phyloP scores from a whole-genome alignment of 495 filamentous ascomycete species.

The Lophiostoma macrostomum region DNA sequence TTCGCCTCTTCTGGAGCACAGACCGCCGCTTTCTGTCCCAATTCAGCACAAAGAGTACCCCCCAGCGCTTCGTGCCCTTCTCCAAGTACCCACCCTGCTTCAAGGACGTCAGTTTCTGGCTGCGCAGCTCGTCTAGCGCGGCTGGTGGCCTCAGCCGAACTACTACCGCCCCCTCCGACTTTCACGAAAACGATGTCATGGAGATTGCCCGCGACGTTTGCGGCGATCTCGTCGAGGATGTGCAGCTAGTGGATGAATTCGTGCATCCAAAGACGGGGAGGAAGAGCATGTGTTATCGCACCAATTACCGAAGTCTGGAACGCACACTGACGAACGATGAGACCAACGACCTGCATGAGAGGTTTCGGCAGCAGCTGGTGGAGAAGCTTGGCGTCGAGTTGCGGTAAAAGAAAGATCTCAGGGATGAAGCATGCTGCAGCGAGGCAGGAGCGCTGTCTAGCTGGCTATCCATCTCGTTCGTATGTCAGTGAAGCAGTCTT shows the following conservation, averaged over 20 bases:
- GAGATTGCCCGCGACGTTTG: slow-evolving; percentile 79
- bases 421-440: not conserved
- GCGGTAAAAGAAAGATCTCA: slow-evolving; percentile 48
- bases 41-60: slow-evolving; percentile 53
- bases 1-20: slow-evolving; percentile 92
- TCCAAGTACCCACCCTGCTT: slow-evolving; percentile 83
- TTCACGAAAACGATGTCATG: slow-evolving; percentile 97
- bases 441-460: not conserved
- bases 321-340: slow-evolving; percentile 79
- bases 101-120: slow-evolving; percentile 94
- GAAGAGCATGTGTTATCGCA: slow-evolving; percentile 84
- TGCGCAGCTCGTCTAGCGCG: slow-evolving; percentile 42
- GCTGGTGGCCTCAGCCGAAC: slow-evolving; percentile 15
- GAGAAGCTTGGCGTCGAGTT: slow-evolving; percentile 75
- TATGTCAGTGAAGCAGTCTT: too few species aligned
- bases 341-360: slow-evolving; percentile 69
- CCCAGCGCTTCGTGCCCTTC: slow-evolving; percentile 76
- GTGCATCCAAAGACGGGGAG: slow-evolving; percentile 79
- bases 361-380: slow-evolving; percentile 60
- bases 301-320: slow-evolving; percentile 89
- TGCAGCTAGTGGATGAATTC: slow-evolving; percentile 78
- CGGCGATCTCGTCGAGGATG: slow-evolving; percentile 84
- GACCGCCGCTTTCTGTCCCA: slow-evolving; percentile 80
- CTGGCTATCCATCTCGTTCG: not conserved
- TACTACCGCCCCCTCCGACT: slow-evolving; percentile 34